These are phyloP conservation scores for Colletotrichum paranaense DNA, from an alignment of 2,329 filamentous ascomycete genomes.

Conservation along the genomic window DNA sequence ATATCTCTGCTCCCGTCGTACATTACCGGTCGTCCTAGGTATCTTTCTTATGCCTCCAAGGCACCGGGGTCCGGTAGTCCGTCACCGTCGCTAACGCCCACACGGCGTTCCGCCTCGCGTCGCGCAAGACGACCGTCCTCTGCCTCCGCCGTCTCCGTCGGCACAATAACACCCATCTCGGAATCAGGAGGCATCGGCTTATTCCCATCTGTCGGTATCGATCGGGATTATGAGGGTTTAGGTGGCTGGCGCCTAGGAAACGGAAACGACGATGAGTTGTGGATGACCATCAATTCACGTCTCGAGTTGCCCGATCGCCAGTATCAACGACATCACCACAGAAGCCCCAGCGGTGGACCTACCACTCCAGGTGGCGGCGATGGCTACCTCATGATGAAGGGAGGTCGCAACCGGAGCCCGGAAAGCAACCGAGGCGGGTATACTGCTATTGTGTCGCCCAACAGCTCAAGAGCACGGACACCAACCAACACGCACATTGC, in stretches of 20 bases:
- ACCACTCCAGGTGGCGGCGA: constrained; percentile 52
- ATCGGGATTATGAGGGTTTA: constrained; percentile 69
- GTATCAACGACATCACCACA: constrained; percentile 53
- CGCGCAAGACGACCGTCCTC: constrained; percentile 26
- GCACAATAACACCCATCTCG: constrained; percentile 36
- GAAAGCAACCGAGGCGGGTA: constrained; percentile 41
- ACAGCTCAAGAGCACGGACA: constrained; percentile 61
- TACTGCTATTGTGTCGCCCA: constrained; percentile 49
- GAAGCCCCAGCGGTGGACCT: constrained; percentile 53
- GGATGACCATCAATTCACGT: constrained; percentile 64
- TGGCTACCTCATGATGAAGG: constrained; percentile 57
- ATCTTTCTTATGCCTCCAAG: constrained; percentile 42
- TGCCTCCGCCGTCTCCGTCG: constrained; percentile 20
- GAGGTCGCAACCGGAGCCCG: constrained; percentile 48
- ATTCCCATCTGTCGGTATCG: constrained; percentile 60
- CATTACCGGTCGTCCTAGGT: constrained; percentile 54
- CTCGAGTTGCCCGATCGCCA: constrained; percentile 60
- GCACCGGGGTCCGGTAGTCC: constrained; percentile 36
- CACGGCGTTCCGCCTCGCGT: constrained; percentile 26
- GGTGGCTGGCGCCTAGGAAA: constrained; percentile 65
- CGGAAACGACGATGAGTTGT: constrained; percentile 56
- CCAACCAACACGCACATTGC: constrained; percentile 49
- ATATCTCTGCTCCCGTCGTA: constrained; percentile 68
- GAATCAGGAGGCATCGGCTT: constrained; percentile 52
- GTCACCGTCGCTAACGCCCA: constrained; percentile 36